Percentiles rank a stretch among this genome's conserved stretches.
Evolutionary conservation across 208 protist species (phyloP).

Genomic region (Leishmania mexicana): DNA sequence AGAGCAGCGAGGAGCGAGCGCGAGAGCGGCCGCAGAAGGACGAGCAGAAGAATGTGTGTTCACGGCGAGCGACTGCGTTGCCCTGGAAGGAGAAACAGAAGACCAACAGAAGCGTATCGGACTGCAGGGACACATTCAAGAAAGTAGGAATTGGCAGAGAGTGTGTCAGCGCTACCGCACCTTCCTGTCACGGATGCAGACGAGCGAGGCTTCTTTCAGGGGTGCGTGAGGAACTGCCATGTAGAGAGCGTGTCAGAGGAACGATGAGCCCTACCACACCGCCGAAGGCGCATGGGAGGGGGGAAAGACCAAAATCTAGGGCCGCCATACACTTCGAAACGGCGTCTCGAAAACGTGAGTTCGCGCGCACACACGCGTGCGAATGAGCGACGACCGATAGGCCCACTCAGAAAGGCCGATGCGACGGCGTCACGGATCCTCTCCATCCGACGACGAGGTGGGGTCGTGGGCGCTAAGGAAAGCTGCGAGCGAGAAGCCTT

Average conservation of each 20-base stretch:
- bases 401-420: neutral
- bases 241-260: neutral
- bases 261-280: neutral
- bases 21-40: neutral
- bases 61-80: neutral
- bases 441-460: constrained; percentile 15
- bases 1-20: neutral
- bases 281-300: neutral
- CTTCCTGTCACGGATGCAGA: neutral
- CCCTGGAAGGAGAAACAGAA: neutral
- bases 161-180: neutral
- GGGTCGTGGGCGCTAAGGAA: constrained; percentile 12
- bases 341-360: neutral
- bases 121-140: neutral
- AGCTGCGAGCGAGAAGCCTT: constrained; percentile 20
- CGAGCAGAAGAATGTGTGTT: neutral
- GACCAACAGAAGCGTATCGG: neutral
- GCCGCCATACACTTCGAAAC: neutral
- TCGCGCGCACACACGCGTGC: neutral
- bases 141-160: neutral
- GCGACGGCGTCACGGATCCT: neutral
- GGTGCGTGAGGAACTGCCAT: neutral
- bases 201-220: neutral
- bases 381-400: neutral
- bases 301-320: neutral